Evolutionary conservation across 345 rosid species (phyloP).

Genomic region (Citropsis articulata): DNA sequence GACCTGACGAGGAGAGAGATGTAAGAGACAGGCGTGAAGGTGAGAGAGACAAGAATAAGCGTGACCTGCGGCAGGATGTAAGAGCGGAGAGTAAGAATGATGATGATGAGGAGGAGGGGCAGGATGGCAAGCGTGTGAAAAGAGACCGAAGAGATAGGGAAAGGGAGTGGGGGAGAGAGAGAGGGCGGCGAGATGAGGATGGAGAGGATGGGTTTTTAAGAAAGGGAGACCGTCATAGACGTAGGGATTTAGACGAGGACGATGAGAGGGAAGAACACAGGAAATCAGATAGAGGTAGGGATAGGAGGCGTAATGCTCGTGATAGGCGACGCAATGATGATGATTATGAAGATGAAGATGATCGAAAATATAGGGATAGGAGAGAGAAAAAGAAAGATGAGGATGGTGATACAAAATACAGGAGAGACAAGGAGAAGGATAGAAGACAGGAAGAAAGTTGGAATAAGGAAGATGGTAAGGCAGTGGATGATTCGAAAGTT

Average conservation of each 20-base stretch:
- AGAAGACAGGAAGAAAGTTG: slow-evolving; percentile 30
- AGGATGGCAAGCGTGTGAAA: slow-evolving; percentile 20
- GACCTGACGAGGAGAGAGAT: neutral
- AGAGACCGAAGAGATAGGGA: slow-evolving; percentile 25
- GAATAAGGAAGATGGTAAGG: slow-evolving; percentile 23
- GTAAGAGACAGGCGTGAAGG: neutral
- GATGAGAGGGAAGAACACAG: slow-evolving; percentile 19
- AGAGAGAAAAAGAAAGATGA: slow-evolving; percentile 27
- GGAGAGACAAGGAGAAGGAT: slow-evolving; percentile 29
- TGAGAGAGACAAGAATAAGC: neutral
- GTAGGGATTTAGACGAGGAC: slow-evolving; percentile 24
- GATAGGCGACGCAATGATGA: too few relatives aligned
- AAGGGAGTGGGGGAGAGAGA: neutral
- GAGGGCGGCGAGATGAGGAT: slow-evolving; percentile 25
- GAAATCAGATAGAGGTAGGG: slow-evolving; percentile 16
- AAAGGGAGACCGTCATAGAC: slow-evolving; percentile 26
- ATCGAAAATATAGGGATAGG: slow-evolving; percentile 1
- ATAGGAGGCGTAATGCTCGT: neutral
- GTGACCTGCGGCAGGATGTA: neutral
- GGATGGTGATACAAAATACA: slow-evolving; percentile 19
- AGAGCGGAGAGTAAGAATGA: neutral
- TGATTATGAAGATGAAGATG: neutral
- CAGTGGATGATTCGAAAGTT: slow-evolving; percentile 30
- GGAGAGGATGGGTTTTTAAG: slow-evolving; percentile 22
- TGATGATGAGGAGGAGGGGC: neutral